A percentile compares a stretch with the other conserved stretches of the same genome.
These are phyloP conservation scores for Didymella sp. DNA, from an alignment of 2,329 filamentous ascomycete species.

Conservation along the genomic window DNA sequence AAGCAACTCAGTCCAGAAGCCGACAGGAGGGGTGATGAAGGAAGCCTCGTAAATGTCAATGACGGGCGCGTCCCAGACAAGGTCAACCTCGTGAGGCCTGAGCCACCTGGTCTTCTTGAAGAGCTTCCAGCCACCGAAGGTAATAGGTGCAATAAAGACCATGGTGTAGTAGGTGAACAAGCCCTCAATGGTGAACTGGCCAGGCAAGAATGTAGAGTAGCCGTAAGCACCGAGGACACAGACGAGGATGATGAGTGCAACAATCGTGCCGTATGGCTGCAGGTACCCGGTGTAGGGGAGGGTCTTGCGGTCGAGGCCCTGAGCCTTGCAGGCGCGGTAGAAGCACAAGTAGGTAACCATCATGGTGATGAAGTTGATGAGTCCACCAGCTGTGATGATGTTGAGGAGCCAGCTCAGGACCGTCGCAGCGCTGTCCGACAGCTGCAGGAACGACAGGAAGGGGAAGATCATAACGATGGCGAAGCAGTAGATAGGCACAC, in stretches of 20 bases:
- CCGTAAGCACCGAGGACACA: conserved; percentile 61
- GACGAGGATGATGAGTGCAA: conserved; percentile 57
- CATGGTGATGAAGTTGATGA: conserved; percentile 58
- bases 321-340: conserved; percentile 57
- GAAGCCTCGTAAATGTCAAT: conserved; percentile 50
- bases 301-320: conserved; percentile 59
- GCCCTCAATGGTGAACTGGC: conserved; percentile 54
- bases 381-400: conserved; percentile 73
- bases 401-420: conserved; percentile 78
- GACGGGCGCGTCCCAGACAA: conserved; percentile 52
- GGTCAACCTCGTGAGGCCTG: conserved; percentile 58
- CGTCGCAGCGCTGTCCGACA: conserved; percentile 68
- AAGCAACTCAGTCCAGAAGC: conserved; percentile 47
- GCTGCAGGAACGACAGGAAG: conserved; percentile 75
- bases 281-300: conserved; percentile 57
- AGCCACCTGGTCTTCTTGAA: conserved; percentile 63
- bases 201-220: conserved; percentile 60
- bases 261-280: conserved; percentile 61
- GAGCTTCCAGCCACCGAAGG: conserved; percentile 69
- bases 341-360: conserved; percentile 65
- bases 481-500: conserved; percentile 79
- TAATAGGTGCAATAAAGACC: conserved; percentile 57
- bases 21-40: conserved; percentile 52
- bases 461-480: conserved; percentile 69
- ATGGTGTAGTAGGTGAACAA: conserved; percentile 65